Base-by-base conservation (phyloP, 2,329 filamentous ascomycete genomes). In the Colletotrichum navitas region DNA sequence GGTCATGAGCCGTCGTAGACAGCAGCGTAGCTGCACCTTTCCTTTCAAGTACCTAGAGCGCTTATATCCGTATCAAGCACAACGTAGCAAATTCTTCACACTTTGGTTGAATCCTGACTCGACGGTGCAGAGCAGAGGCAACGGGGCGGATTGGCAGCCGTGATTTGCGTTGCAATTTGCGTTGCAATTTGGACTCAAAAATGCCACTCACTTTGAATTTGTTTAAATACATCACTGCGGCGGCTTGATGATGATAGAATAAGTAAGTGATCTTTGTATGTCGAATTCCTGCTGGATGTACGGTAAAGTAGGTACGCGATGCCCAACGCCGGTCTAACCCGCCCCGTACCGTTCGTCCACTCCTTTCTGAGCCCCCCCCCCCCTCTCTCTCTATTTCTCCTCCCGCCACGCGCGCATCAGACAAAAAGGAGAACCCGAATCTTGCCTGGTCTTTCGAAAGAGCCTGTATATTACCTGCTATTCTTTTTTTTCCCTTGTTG, bases 21-120 rank as follows among this genome's bases (percentile, higher is more conserved):
- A 32, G 39, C 29, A 58, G 14, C 8, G 10, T 12, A 43, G 2
- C 18, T 43, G 21, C 29, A 11, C 26, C 52, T 26, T 58, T 63
- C 47, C 24, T 24, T 26, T 45, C 26, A 39, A 45, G 68, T 69
- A 69, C 69, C 69, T 72, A 72, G 59, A 64, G 62, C 14, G 10
- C n/a, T 34, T 54, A 60, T 64, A 69, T 45, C 59, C 65, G 26
- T 71, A 56, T 55, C 16, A 56, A 67, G 36, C n/a, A 67, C 39
- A 62, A 49, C 16, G 5, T 10, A 36, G 8, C 32, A 36, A 36
- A 36, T 11, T n/a, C 11, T 24, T 39, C 14, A 45, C n/a, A n/a
- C 18, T 21, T 29, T 11, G 3, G 14, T 14, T 21, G 24, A 24
- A 6, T 51, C 5, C 5, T 29, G 18, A 24, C 10, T 14, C 12